Percentiles rank a stretch among this genome's conserved stretches.
These are phyloP conservation scores for Aspergillus uvarum DNA, from an alignment of 2,329 filamentous ascomycete genomes.

Conservation along the genomic window DNA sequence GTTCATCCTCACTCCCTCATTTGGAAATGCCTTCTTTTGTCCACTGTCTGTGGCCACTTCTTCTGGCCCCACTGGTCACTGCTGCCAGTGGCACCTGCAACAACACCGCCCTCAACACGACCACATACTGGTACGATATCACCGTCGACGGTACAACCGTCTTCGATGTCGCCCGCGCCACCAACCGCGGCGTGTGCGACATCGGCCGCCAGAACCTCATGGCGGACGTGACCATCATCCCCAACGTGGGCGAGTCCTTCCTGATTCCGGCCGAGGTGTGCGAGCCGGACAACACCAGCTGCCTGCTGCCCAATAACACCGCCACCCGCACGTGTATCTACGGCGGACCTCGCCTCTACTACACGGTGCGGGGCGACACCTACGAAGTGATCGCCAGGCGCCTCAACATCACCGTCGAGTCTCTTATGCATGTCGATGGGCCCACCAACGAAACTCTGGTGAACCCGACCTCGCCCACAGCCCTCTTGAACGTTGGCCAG, in stretches of 20 bases:
- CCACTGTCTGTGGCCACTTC: no score
- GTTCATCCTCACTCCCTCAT: no score
- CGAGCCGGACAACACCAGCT: slow-evolving; percentile 16
- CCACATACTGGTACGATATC: background rate
- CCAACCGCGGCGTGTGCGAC: slow-evolving; percentile 15
- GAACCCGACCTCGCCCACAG: no score
- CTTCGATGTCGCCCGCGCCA: slow-evolving; percentile 10
- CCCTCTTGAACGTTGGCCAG: background rate
- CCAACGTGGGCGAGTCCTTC: slow-evolving; percentile 15
- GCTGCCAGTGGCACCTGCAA: slow-evolving; percentile 3
- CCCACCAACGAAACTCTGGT: background rate
- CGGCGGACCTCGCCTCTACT: slow-evolving; percentile 21
- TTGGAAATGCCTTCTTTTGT: no score
- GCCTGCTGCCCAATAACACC: slow-evolving; percentile 11
- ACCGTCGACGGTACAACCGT: slow-evolving; percentile 8
- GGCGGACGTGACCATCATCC: slow-evolving; percentile 21
- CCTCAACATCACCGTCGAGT: slow-evolving; percentile 16
- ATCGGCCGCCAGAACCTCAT: slow-evolving; percentile 17
- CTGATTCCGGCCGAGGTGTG: slow-evolving; percentile 16
- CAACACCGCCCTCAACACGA: slow-evolving; percentile 11
- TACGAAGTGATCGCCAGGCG: slow-evolving; percentile 13
- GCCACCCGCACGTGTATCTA: slow-evolving; percentile 14
- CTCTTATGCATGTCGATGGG: slow-evolving; percentile 2
- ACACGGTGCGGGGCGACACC: slow-evolving; percentile 18
- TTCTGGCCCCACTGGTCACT: no score